Percentiles rank a stretch among this genome's conserved stretches.
Conservation (phyloP, 1,139 yeast species). For the Eremothecium coryli region DNA sequence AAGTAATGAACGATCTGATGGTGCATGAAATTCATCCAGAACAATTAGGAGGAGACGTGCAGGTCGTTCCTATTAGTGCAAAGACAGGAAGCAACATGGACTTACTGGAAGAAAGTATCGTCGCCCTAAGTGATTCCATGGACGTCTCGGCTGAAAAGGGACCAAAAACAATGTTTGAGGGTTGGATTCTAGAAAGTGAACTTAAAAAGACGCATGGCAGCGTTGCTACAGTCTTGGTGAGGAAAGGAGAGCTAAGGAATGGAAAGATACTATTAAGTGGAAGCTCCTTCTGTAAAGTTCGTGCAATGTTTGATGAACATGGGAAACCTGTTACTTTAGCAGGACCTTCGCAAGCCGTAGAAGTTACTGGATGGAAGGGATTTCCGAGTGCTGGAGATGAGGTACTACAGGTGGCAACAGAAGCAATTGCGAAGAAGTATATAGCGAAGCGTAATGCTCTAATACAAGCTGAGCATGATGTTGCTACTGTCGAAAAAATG, state of each 20-base stretch:
- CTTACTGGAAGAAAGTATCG: slow-evolving; percentile 78
- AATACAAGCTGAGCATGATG: slow-evolving; percentile 49
- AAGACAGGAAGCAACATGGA: slow-evolving; percentile 81
- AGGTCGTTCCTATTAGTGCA: slow-evolving; percentile 81
- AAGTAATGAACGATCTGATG: slow-evolving; percentile 70
- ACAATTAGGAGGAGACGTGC: slow-evolving; percentile 93
- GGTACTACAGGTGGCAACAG: slow-evolving; percentile 66
- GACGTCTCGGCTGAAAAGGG: slow-evolving; percentile 63
- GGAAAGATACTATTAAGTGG: slow-evolving; percentile 80
- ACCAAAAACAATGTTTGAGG: slow-evolving; percentile 54
- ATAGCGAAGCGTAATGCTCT: slow-evolving; percentile 53
- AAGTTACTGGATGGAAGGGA: slow-evolving; percentile 90
- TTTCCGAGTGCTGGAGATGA: slow-evolving; percentile 89
- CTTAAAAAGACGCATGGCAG: slow-evolving; percentile 77
- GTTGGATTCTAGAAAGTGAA: slow-evolving; percentile 84
- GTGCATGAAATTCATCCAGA: slow-evolving; percentile 76
- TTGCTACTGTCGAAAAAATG: slow-evolving; percentile 58
- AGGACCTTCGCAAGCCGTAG: slow-evolving; percentile 85
- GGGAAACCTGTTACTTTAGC: slow-evolving; percentile 61
- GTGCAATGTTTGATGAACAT: slow-evolving; percentile 68
- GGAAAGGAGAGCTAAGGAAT: slow-evolving; percentile 63
- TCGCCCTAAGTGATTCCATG: slow-evolving; percentile 72
- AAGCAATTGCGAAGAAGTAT: slow-evolving; percentile 67
- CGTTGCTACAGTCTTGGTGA: slow-evolving; percentile 74
- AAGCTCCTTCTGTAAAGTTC: slow-evolving; percentile 73